These are phyloP conservation scores for Macroventuria anomochaeta DNA, from an alignment of 2,329 filamentous ascomycete genomes.

Conservation along the genomic window DNA sequence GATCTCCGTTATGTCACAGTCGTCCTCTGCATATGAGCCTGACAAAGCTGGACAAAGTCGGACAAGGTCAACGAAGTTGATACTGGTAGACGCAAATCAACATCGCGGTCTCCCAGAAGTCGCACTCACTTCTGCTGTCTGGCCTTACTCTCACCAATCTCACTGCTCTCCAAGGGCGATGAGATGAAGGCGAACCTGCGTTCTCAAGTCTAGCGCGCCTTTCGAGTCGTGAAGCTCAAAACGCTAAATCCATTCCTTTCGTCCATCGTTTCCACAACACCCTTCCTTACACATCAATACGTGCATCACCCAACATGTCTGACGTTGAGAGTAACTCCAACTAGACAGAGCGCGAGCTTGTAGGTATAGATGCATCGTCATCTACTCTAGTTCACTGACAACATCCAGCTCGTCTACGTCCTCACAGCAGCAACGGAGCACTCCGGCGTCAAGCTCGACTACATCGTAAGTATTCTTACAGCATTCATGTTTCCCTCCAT, in stretches of 20 bases:
- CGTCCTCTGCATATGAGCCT: too few relatives aligned
- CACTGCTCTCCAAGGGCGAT: background rate
- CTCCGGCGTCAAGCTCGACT: slow-evolving; percentile 25
- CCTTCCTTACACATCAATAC: too few relatives aligned
- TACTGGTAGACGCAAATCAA: background rate
- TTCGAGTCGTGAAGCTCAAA: background rate
- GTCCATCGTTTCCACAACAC: background rate
- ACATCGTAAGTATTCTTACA: slow-evolving; percentile 9
- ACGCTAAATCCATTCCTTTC: background rate
- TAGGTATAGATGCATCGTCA: background rate
- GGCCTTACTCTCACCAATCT: background rate
- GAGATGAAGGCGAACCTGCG: background rate
- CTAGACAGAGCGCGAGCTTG: slow-evolving; percentile 29
- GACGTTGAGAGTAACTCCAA: slow-evolving; percentile 8
- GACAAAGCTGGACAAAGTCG: too few relatives aligned
- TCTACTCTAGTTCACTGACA: background rate
- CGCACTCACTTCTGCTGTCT: background rate
- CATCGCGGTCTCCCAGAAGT: background rate
- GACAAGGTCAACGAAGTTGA: background rate
- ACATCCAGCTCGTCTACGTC: slow-evolving; percentile 22
- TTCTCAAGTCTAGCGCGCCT: background rate
- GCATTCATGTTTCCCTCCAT: background rate
- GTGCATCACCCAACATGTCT: slow-evolving; percentile 7
- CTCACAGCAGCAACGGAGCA: slow-evolving; percentile 21
- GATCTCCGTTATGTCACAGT: too few relatives aligned